Evolutionary conservation across 768 basidiomycete species (phyloP), one percentile per base, ranked within the genome.

Genomic region (Pleurotus eryngii): DNA sequence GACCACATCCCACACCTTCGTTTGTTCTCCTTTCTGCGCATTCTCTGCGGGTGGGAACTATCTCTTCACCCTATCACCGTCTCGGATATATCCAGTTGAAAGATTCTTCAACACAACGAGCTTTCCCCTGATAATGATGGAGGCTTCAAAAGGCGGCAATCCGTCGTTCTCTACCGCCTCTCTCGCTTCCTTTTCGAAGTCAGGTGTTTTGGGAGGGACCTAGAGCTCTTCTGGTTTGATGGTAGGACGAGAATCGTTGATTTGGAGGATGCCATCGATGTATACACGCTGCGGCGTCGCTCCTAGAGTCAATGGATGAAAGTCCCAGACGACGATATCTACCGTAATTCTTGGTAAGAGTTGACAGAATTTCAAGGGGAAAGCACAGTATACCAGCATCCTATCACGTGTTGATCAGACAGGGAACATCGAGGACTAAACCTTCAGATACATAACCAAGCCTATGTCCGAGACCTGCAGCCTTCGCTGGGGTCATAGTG

Each of bases 281-380:
- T 81, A 92, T 0, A 92, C 90, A 64, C 94, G 91, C 3, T 74
- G 69, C 0, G 93, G 92, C 1, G 90, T 92, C 0, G 92, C 87
- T 18, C 91, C 92, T 3, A 94, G 75, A 0, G 81, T 65, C 22
- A 95, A 77, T 0, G 92, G 93, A 68, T 93, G 90, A 3, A 82
- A 82, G 58, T 90, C 86, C 87, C 88, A 90, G 12, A 84, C 65
- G 35, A 79, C 80, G 30, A 82, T 60, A 60, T 83, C 82, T 80
- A 56, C 9, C 24, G 7, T 20, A 43, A 9, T 11, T 35, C 30
- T 11, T 35, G 30, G 30, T 9, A 22, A 30, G 37, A 45, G 42
- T 49, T 24, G 48, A 3, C 24, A 17, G 20, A n/a, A 30, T 22
- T 5, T 5, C n/a, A n/a, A 11, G 6, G 24, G 5, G 8, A 55